Evolutionary conservation across 2,329 filamentous ascomycete genomes (phyloP).

Genomic region (Hypoxylon sp.): DNA sequence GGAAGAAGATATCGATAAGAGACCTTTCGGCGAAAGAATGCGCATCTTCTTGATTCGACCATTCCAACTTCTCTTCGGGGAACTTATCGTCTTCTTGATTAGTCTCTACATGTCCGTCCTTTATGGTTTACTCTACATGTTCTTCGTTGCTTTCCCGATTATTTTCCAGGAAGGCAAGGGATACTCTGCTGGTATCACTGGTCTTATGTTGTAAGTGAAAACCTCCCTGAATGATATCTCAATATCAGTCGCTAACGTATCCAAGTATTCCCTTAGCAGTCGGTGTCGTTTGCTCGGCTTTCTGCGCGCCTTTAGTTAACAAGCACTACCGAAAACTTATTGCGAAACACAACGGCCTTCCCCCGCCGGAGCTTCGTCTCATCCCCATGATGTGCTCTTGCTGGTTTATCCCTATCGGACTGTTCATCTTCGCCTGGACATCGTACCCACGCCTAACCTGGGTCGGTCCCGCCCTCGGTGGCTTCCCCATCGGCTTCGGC

Average conservation of each 20-base stretch:
- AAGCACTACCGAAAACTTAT: slow-evolving; percentile 75
- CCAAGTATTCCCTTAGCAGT: slow-evolving; percentile 77
- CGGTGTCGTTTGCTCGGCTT: slow-evolving; percentile 76
- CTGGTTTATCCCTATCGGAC: slow-evolving; percentile 74
- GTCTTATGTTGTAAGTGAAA: slow-evolving; percentile 76
- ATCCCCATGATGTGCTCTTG: slow-evolving; percentile 86
- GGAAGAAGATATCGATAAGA: slow-evolving; percentile 81
- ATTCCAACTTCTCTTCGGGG: slow-evolving; percentile 85
- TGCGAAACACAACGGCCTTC: slow-evolving; percentile 54
- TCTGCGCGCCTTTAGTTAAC: slow-evolving; percentile 80
- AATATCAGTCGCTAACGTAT: slow-evolving; percentile 50
- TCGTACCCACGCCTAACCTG: slow-evolving; percentile 75
- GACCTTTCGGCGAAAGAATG: slow-evolving; percentile 76
- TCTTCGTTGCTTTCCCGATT: slow-evolving; percentile 77
- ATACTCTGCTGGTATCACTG: slow-evolving; percentile 78
- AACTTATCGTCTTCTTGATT: slow-evolving; percentile 88
- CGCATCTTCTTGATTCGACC: slow-evolving; percentile 82
- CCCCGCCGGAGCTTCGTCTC: slow-evolving; percentile 81
- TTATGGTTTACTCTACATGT: slow-evolving; percentile 81
- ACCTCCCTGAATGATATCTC: slow-evolving; percentile 68
- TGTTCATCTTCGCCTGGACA: slow-evolving; percentile 71
- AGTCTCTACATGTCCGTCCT: slow-evolving; percentile 87
- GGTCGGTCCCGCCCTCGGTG: slow-evolving; percentile 78
- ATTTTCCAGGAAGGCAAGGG: slow-evolving; percentile 85
- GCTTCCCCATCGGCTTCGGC: slow-evolving; percentile 79